Conservation (phyloP, 2,329 filamentous ascomycete genomes). For the Neofusicoccum cordaticola region DNA sequence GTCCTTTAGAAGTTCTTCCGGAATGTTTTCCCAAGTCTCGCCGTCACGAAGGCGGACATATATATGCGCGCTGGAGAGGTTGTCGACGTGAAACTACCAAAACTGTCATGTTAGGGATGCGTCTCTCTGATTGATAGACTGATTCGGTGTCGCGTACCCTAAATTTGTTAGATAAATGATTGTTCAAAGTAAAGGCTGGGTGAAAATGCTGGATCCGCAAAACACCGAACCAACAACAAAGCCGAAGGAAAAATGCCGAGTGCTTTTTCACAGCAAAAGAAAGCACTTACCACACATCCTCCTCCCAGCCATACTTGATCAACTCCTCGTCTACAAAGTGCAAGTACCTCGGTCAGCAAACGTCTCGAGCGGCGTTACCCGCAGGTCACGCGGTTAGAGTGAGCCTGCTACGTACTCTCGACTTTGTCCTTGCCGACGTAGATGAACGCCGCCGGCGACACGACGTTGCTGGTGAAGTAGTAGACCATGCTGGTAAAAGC, state of each 20-base stretch:
- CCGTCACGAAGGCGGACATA: slow-evolving; percentile 81
- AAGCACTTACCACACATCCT: slow-evolving; percentile 79
- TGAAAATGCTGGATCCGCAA: too few species aligned
- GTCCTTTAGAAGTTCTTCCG: slow-evolving; percentile 71
- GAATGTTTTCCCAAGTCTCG: slow-evolving; percentile 80
- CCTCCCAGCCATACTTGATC: slow-evolving; percentile 90
- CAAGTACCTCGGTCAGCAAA: background rate
- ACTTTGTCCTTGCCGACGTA: slow-evolving; percentile 99
- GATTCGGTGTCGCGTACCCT: background rate
- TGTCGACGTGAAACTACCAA: slow-evolving; percentile 88
- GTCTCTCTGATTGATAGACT: background rate
- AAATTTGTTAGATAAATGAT: background rate
- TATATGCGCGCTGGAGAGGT: slow-evolving; percentile 92
- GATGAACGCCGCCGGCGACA: slow-evolving; percentile 78
- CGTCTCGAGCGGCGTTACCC: background rate
- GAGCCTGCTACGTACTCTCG: slow-evolving; percentile 67
- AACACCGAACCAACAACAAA: too few species aligned
- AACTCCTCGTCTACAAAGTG: slow-evolving; percentile 77
- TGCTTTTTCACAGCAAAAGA: background rate
- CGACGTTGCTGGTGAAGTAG: slow-evolving; percentile 86
- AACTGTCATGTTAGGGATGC: background rate
- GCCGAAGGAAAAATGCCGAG: background rate
- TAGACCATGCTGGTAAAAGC: slow-evolving; percentile 68
- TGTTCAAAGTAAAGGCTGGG: background rate
- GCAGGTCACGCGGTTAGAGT: background rate